phyloP scores from a whole-genome alignment of 306 rosid genomes.

The Dryas alaskensis region DNA sequence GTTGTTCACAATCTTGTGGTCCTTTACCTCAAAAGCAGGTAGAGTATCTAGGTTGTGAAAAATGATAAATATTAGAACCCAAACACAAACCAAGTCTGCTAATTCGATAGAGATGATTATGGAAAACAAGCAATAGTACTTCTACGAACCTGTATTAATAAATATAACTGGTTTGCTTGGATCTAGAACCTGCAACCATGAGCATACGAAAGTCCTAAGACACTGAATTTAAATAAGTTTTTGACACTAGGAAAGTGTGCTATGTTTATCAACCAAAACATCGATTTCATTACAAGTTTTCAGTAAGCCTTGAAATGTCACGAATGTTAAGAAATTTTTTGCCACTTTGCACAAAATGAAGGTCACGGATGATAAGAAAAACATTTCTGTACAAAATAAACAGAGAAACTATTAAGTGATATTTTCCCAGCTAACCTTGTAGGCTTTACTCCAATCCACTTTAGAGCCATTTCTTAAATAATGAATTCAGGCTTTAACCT shows the following conservation, averaged over 20 bases:
- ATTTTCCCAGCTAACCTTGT: background rate
- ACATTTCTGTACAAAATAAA: background rate
- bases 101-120: background rate
- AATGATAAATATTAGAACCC: constrained; percentile 12
- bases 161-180: constrained; percentile 81
- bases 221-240: background rate
- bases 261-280: background rate
- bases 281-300: background rate
- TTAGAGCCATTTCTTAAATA: background rate
- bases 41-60: constrained; percentile 47
- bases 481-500: background rate
- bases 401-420: background rate
- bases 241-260: background rate
- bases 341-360: background rate
- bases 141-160: constrained; percentile 71
- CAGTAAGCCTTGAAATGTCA: too few species aligned
- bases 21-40: constrained; percentile 83
- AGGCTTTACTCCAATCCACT: background rate
- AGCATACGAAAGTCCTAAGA: background rate
- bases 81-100: constrained; percentile 8
- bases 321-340: too few species aligned
- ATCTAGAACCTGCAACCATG: constrained; percentile 63
- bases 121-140: constrained; percentile 15
- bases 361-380: background rate
- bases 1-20: constrained; percentile 63